Percentiles rank a stretch among this genome's conserved stretches.
Conservation (phyloP, 306 rosid genomes). For the Lathyrus sativus region DNA sequence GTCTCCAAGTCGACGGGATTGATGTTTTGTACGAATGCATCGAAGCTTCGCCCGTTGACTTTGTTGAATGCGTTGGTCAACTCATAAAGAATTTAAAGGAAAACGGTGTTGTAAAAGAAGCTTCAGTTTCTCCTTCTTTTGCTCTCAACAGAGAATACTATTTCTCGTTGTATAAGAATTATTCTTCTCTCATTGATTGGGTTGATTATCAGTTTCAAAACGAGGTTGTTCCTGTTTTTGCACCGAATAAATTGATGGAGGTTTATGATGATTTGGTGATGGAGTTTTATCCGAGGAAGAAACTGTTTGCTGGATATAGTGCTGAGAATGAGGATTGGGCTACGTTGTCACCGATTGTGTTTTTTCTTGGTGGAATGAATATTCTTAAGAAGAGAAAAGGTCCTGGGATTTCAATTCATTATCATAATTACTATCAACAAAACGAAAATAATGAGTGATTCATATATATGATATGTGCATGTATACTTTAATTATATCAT, state of each 20-base stretch:
- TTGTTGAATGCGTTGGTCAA: slow-evolving; percentile 33
- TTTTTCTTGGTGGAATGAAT: slow-evolving; percentile 44
- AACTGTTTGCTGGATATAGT: slow-evolving; percentile 49
- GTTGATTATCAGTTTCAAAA: slow-evolving; percentile 55
- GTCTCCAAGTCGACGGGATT: slow-evolving; percentile 35
- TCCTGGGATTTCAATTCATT: slow-evolving; percentile 46
- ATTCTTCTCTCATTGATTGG: neutral
- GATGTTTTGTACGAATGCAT: slow-evolving; percentile 42
- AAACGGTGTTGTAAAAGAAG: neutral
- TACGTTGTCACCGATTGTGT: slow-evolving; percentile 47
- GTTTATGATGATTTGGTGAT: neutral
- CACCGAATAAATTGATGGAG: neutral
- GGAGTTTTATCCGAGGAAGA: slow-evolving; percentile 35
- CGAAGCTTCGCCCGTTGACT: slow-evolving; percentile 25
- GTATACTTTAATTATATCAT: neutral
- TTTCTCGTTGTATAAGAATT: neutral
- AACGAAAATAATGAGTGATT: neutral
- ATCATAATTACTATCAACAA: slow-evolving; percentile 43
- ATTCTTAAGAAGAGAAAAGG: slow-evolving; percentile 36
- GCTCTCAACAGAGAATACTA: slow-evolving; percentile 28
- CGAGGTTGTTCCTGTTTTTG: slow-evolving; percentile 24
- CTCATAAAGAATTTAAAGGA: slow-evolving; percentile 40
- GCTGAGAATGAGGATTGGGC: slow-evolving; percentile 51
- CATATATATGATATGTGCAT: neutral
- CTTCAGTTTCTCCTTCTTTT: slow-evolving; percentile 47